A percentile compares a stretch with the other conserved stretches of the same genome.
These are phyloP conservation scores for Petunia axillaris DNA, from an alignment of 257 asterid species.

Conservation along the genomic window DNA sequence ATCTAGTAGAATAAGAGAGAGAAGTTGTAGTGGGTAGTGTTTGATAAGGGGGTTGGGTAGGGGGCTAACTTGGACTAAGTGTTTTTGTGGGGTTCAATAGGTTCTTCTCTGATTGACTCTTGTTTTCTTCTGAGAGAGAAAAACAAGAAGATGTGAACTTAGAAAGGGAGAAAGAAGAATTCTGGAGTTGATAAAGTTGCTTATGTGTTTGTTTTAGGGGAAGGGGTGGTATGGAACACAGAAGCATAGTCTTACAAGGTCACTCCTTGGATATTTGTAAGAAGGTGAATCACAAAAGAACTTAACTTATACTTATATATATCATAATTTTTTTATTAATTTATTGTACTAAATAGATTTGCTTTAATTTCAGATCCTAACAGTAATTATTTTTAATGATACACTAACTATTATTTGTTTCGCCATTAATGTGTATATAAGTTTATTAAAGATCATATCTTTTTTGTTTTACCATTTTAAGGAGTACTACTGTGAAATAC, in stretches of 20 bases:
- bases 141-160: background rate
- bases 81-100: slow-evolving; percentile 43
- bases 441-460: no score
- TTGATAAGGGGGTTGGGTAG: background rate
- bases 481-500: background rate
- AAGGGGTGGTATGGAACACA: background rate
- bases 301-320: background rate
- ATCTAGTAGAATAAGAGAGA: slow-evolving; percentile 1
- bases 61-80: slow-evolving; percentile 39
- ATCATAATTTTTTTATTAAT: no score
- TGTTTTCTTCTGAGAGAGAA: slow-evolving; percentile 35
- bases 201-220: no score
- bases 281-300: background rate
- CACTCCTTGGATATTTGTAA: no score
- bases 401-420: no score
- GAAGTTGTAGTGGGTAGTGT: background rate
- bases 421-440: no score
- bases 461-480: background rate
- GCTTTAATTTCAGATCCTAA: no score
- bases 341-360: no score
- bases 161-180: background rate
- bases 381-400: no score
- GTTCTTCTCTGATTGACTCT: slow-evolving; percentile 43
- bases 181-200: background rate
- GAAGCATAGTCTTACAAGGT: background rate